Conservation (phyloP, 116 monocot genomes). For the Posidonia oceanica region DNA sequence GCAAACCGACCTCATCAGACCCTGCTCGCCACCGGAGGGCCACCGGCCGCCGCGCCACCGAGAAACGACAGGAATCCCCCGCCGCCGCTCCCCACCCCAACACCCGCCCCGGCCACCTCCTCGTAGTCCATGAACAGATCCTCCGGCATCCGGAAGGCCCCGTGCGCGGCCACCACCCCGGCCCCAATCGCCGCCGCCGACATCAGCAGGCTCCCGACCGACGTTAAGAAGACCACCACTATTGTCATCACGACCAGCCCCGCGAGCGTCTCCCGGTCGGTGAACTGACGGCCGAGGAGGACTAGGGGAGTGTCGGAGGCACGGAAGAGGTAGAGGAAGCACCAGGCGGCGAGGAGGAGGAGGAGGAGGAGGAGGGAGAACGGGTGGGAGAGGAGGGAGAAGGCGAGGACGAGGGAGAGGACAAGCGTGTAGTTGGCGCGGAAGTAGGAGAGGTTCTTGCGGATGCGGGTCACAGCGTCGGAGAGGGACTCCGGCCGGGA, state of each 20-base stretch:
- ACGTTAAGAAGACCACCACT: constrained; percentile 60
- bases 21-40: constrained; percentile 5
- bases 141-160: constrained; percentile 66
- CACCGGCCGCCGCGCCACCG: constrained; percentile 12
- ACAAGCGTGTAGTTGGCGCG: constrained; percentile 63
- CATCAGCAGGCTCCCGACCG: constrained; percentile 72
- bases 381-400: constrained; percentile 73
- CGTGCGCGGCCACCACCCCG: constrained; percentile 50
- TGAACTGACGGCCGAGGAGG: constrained; percentile 57
- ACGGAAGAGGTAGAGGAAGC: constrained; percentile 62
- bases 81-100: neutral
- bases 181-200: constrained; percentile 54
- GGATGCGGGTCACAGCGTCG: constrained; percentile 67
- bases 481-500: constrained; percentile 62
- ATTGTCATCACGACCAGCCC: constrained; percentile 48
- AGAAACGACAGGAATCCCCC: constrained; percentile 28
- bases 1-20: constrained; percentile 9
- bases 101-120: constrained; percentile 7
- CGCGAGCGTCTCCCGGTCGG: constrained; percentile 61
- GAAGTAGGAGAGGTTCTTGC: constrained; percentile 78
- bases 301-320: constrained; percentile 50
- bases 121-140: constrained; percentile 24
- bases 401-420: constrained; percentile 48
- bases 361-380: constrained; percentile 63
- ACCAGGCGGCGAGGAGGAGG: constrained; percentile 48